A percentile compares a stretch with the other conserved stretches of the same genome.
Evolutionary conservation across 148 eudicot species (phyloP).

Genomic region (Silene uniflora): DNA sequence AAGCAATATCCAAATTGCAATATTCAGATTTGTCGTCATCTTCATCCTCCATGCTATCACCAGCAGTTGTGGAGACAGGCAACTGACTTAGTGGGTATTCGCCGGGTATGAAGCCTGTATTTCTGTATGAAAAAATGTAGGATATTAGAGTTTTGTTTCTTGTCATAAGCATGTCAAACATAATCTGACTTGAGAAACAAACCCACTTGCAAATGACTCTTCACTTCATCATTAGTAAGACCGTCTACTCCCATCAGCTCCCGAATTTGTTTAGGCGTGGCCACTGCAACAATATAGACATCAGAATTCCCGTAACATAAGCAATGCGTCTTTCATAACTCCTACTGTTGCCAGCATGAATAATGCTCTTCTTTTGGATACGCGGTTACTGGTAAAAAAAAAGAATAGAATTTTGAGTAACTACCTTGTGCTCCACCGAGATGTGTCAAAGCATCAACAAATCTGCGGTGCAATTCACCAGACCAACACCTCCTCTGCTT

Average conservation of each 20-base stretch:
- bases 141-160: not conserved
- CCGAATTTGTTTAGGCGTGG: conserved; percentile 91
- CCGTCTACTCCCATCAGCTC: conserved; percentile 89
- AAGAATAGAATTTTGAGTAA: too few species aligned
- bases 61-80: conserved; percentile 36
- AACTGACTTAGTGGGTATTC: conserved; percentile 36
- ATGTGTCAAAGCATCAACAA: conserved; percentile 63
- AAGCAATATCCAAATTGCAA: too few species aligned
- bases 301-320: not conserved
- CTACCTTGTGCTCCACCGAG: conserved; percentile 90
- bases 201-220: conserved; percentile 83
- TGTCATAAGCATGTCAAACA: not conserved
- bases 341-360: not conserved
- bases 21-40: conserved; percentile 57
- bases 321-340: too few species aligned
- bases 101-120: conserved; percentile 71
- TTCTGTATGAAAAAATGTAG: conserved; percentile 38
- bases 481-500: conserved; percentile 94
- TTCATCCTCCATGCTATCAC: conserved; percentile 58
- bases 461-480: conserved; percentile 70
- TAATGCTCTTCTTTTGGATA: too few species aligned
- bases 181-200: not conserved
- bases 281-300: conserved; percentile 42
- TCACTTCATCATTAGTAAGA: conserved; percentile 88
- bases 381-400: too few species aligned